These are phyloP conservation scores for Chaetoceros muelleri DNA, from an alignment of 108 stramenopile species.

Conservation along the genomic window DNA sequence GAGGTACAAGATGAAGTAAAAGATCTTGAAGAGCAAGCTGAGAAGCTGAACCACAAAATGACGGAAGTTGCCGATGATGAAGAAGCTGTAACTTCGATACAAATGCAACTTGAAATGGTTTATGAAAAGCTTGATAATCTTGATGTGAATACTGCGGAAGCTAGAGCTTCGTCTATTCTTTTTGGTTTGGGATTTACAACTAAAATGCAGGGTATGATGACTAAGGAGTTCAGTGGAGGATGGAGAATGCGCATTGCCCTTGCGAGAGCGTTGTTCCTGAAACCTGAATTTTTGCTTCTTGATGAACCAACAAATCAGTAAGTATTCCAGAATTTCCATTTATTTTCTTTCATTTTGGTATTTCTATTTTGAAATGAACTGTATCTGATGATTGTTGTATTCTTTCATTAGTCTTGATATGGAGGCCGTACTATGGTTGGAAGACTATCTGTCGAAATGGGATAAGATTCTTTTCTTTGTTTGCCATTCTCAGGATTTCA, in stretches of 20 bases:
- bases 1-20: conserved; percentile 86
- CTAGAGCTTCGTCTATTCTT: conserved; percentile 93
- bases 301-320: conserved; percentile 78
- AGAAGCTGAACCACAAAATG: conserved; percentile 80
- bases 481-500: conserved; percentile 96
- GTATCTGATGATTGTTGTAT: not conserved
- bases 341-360: not conserved
- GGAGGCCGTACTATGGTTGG: conserved; percentile 99
- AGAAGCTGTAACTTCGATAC: conserved; percentile 62
- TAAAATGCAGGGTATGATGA: conserved; percentile 87
- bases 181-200: conserved; percentile 93
- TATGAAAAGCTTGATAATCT: conserved; percentile 96
- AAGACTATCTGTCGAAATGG: conserved; percentile 91
- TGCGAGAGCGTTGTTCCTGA: conserved; percentile 91
- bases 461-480: conserved; percentile 91
- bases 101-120: conserved; percentile 65
- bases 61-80: conserved; percentile 78
- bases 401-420: conserved; percentile 37
- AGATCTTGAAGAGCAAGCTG: conserved; percentile 82
- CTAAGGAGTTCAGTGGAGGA: conserved; percentile 95
- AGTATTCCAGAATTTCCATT: conserved; percentile 8
- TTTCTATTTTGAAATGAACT: not conserved
- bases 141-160: conserved; percentile 93
- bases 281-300: conserved; percentile 89
- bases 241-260: conserved; percentile 99